These are phyloP conservation scores for Skeletonema menzelii DNA, from an alignment of 108 stramenopile species.

Conservation along the genomic window DNA sequence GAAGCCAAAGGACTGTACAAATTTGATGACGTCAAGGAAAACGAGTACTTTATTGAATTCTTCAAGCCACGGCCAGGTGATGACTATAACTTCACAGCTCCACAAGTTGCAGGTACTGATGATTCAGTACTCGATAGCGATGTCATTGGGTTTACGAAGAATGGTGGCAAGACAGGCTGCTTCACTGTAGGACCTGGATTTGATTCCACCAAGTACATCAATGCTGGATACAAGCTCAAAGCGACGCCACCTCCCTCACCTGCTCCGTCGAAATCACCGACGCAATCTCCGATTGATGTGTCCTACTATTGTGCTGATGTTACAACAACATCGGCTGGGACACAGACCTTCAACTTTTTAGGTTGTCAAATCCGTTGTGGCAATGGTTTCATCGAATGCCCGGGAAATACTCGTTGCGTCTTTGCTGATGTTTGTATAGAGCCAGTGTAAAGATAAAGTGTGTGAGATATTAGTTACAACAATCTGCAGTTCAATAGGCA, in stretches of 20 bases:
- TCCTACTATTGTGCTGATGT: conserved; percentile 9
- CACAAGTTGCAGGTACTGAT: conserved; percentile 4
- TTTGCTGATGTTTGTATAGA: conserved; percentile 1
- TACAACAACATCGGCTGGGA: conserved; percentile 5
- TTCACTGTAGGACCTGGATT: conserved; percentile 12
- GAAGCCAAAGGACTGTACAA: conserved; percentile 25
- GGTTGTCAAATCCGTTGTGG: conserved; percentile 1
- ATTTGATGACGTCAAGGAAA: conserved; percentile 17
- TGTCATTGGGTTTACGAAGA: neutral
- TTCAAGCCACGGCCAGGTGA: conserved; percentile 18
- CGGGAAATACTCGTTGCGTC: neutral
- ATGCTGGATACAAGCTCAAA: conserved; percentile 28
- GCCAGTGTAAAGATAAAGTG: neutral
- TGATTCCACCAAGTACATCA: conserved; percentile 4
- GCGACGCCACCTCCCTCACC: conserved; percentile 10
- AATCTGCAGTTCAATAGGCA: too few relatives aligned
- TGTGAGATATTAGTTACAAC: too few relatives aligned
- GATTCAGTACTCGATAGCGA: conserved; percentile 19
- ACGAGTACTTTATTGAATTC: conserved; percentile 36
- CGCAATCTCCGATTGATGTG: neutral
- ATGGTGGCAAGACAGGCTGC: conserved; percentile 8
- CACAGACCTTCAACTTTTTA: conserved; percentile 7
- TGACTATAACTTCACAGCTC: conserved; percentile 20
- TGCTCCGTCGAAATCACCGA: neutral
- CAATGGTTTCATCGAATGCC: neutral